These are phyloP conservation scores for Brassica cretica DNA, from an alignment of 345 rosid genomes.

Conservation along the genomic window DNA sequence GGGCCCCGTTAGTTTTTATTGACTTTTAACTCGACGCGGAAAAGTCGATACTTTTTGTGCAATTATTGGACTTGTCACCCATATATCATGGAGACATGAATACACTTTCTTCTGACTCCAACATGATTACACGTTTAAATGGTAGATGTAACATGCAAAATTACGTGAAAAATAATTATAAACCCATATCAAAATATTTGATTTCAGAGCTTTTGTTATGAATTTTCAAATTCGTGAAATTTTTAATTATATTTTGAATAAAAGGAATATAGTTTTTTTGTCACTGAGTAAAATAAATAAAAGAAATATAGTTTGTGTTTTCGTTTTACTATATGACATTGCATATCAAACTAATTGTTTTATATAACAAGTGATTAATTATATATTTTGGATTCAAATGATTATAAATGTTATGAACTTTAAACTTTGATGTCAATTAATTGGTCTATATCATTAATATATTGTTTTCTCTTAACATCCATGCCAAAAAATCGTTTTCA, in stretches of 20 bases:
- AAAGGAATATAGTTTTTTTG: too few relatives aligned
- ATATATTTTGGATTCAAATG: background rate
- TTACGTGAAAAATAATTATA: background rate
- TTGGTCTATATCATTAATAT: too few relatives aligned
- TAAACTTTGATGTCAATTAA: too few relatives aligned
- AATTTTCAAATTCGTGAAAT: too few relatives aligned
- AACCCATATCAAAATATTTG: too few relatives aligned
- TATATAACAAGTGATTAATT: background rate
- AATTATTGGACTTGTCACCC: conserved; percentile 14
- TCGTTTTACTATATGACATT: background rate
- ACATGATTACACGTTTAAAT: background rate
- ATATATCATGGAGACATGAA: conserved; percentile 11
- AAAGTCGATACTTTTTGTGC: background rate
- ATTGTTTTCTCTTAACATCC: too few relatives aligned
- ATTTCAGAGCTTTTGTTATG: too few relatives aligned
- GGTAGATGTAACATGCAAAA: too few relatives aligned
- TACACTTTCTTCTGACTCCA: background rate
- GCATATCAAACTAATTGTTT: background rate
- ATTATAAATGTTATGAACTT: background rate
- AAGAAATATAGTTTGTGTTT: background rate
- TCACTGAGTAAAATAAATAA: too few relatives aligned
- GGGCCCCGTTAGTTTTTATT: background rate
- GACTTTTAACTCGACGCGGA: background rate
- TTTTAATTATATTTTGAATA: too few relatives aligned
- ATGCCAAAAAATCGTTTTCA: too few relatives aligned